These are phyloP conservation scores for Penicillium riverlandense DNA, from an alignment of 495 filamentous ascomycete genomes.

Conservation along the genomic window DNA sequence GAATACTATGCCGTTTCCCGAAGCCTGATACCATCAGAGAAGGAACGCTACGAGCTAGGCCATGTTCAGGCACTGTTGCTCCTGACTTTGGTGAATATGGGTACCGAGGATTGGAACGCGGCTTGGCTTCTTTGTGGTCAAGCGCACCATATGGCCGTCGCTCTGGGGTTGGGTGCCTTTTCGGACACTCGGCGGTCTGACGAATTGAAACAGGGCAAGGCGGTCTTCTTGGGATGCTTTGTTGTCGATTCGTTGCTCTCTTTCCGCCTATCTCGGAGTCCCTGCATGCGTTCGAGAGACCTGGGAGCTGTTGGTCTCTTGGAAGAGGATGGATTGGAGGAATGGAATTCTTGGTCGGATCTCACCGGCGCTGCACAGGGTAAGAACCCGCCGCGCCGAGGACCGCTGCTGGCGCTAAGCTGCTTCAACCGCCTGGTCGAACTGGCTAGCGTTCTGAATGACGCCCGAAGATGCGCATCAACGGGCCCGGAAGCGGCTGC, in stretches of 20 bases:
- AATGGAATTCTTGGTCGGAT: conserved; percentile 65
- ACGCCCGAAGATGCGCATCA: conserved; percentile 28
- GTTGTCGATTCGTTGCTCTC: conserved; percentile 60
- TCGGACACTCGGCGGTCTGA: conserved; percentile 26
- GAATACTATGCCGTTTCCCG: conserved; percentile 54
- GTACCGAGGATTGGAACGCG: conserved; percentile 42
- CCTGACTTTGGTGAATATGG: conserved; percentile 52
- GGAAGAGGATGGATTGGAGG: conserved; percentile 59
- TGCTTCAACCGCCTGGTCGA: conserved; percentile 54
- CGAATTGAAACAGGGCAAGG: conserved; percentile 38
- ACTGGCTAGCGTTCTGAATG: conserved; percentile 41
- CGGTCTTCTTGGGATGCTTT: conserved; percentile 55
- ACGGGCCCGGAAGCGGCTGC: conserved; percentile 23
- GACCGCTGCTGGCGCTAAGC: conserved; percentile 50
- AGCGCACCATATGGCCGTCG: conserved; percentile 50
- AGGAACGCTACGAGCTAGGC: conserved; percentile 48
- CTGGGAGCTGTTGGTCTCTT: conserved; percentile 36
- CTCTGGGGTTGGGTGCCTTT: conserved; percentile 34
- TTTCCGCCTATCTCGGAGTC: conserved; percentile 42
- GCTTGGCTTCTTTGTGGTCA: conserved; percentile 59
- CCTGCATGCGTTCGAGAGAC: conserved; percentile 46
- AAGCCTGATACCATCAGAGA: conserved; percentile 50
- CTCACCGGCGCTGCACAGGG: conserved; percentile 26
- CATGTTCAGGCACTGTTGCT: conserved; percentile 61
- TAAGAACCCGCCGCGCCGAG: conserved; percentile 35